Base-by-base conservation (phyloP, 805 yeast species). In the Torulaspora gathmanii region DNA sequence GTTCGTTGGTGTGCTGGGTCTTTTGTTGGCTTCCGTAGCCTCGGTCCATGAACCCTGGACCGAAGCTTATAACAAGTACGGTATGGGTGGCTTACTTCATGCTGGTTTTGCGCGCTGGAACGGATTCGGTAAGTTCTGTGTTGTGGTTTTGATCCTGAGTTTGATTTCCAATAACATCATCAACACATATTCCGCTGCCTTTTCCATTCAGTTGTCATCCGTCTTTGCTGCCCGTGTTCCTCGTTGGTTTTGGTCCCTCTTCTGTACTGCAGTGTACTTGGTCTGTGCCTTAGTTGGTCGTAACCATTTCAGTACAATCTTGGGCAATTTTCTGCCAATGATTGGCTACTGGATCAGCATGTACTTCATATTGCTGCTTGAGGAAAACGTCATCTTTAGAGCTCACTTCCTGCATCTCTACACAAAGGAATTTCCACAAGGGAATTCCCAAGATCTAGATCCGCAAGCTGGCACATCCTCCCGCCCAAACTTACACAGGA, bases 301-400 rank as follows among this genome's bases (percentile, higher is more conserved):
- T 55, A 69, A 82, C 59, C 80, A 82, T 54, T 83, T 88, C 60
- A 72, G 86, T 45, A 72, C 79, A 2, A 86, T 88, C 48, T 69
- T 87, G 53, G 80, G 87, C 9, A 87, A 87, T 57, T 87, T 87
- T 65, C 69, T 87, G 56, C 95, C 96, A 8, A 87, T 87, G 95
- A 77, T 87, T 47, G 95, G 95, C 1, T 87, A 87, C 67, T 87
- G 96, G 96, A 78, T 86, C 45, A 78, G 90, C 46, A 85, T 87
- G 68, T 88, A 87, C 63, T 78, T 82, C 55, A 75, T 78, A n/a
- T 61, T 87, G 36, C 65, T 86, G 27, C 47, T 86, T 2, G 86
- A 84, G 52, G 96, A 87, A 61, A 86, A 86, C 57, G 45, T 73
- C 3, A 71, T 86, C 13, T 87, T 87, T 69, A 74, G 96, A 59